A percentile compares a stretch with the other conserved stretches of the same genome.
phyloP scores from a whole-genome alignment of 2,329 filamentous ascomycete genomes.

The Epichloe baconii region DNA sequence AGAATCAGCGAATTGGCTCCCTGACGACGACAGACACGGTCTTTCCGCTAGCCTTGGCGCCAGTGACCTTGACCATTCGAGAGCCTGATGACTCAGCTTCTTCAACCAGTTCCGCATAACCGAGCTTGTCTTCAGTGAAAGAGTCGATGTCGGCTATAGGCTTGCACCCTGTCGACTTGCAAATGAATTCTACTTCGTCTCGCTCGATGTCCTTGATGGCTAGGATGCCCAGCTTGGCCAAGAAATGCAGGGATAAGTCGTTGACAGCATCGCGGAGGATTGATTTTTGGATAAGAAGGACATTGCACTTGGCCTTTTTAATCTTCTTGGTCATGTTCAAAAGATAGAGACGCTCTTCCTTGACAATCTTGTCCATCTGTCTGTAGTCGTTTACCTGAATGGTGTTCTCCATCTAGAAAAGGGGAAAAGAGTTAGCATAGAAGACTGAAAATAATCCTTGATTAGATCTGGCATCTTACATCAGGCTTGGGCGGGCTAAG shows the following conservation, averaged over 20 bases:
- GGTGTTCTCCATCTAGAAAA: constrained; percentile 84
- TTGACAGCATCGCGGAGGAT: constrained; percentile 97
- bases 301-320: constrained; percentile 99
- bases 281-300: constrained; percentile 95
- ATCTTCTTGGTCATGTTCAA: constrained; percentile 99
- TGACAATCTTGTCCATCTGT: constrained; percentile 99
- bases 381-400: constrained; percentile 99
- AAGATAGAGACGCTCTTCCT: constrained; percentile 95
- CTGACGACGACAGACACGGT: constrained; percentile 92
- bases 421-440: neutral
- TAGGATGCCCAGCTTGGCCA: constrained; percentile 91
- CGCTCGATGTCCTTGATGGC: constrained; percentile 96
- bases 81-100: constrained; percentile 79
- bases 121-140: constrained; percentile 97
- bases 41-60: constrained; percentile 71
- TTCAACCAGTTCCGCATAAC: constrained; percentile 84
- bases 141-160: constrained; percentile 97
- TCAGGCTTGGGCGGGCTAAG: constrained; percentile 96
- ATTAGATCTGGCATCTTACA: constrained; percentile 35
- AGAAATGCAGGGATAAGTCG: constrained; percentile 91
- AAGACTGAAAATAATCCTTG: neutral
- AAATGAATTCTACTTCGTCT: constrained; percentile 97
- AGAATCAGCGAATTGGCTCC: constrained; percentile 90
- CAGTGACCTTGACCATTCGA: constrained; percentile 88
- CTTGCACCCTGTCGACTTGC: constrained; percentile 98